These are phyloP conservation scores for Fusarium sambucinum DNA, from an alignment of 2,329 filamentous ascomycete genomes.

Conservation along the genomic window DNA sequence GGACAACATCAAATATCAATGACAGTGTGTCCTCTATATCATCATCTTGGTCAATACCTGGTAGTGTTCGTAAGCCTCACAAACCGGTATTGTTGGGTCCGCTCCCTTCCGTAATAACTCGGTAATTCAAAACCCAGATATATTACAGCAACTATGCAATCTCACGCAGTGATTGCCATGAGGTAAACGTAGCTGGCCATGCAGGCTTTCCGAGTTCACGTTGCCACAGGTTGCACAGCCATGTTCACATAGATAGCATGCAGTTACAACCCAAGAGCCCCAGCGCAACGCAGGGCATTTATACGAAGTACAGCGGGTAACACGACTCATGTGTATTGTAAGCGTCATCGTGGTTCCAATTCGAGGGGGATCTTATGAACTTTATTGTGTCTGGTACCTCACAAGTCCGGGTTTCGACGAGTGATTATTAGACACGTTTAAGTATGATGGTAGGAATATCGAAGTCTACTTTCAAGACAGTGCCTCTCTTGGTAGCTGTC, in stretches of 20 bases:
- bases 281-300: conserved; percentile 16
- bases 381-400: background rate
- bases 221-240: conserved; percentile 19
- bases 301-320: conserved; percentile 23
- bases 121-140: conserved; percentile 3
- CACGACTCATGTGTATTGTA: conserved; percentile 2
- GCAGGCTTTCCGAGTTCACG: conserved; percentile 10
- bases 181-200: conserved; percentile 1
- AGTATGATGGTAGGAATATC: background rate
- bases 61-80: conserved; percentile 16
- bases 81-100: conserved; percentile 11
- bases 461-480: too few species aligned
- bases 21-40: background rate
- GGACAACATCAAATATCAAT: conserved; percentile 5
- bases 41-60: background rate
- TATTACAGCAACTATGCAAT: conserved; percentile 1
- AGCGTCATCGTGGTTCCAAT: background rate
- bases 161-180: conserved; percentile 7
- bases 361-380: background rate
- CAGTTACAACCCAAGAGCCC: conserved; percentile 18
- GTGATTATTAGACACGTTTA: background rate
- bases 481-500: background rate
- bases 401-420: background rate
- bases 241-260: conserved; percentile 2
- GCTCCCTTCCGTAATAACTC: conserved; percentile 6